Evolutionary conservation across 2,329 filamentous ascomycete species (phyloP).

Genomic region (Colletotrichum shisoi): DNA sequence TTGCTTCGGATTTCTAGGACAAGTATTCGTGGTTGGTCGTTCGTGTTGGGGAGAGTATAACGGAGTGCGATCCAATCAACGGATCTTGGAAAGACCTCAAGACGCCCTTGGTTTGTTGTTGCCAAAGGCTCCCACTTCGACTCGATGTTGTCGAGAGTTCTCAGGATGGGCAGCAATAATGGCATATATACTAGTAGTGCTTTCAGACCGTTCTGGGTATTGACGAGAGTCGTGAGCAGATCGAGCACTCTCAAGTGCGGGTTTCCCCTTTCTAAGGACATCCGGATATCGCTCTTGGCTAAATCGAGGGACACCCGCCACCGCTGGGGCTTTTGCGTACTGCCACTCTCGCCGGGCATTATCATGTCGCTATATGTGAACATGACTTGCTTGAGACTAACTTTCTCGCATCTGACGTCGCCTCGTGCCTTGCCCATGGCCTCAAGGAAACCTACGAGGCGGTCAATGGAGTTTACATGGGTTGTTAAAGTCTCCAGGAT

Average conservation of each 20-base stretch:
- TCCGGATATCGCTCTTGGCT: slow-evolving; percentile 59
- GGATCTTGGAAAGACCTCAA: slow-evolving; percentile 62
- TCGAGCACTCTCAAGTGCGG: slow-evolving; percentile 72
- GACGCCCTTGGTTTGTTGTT: slow-evolving; percentile 54
- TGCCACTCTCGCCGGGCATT: slow-evolving; percentile 40
- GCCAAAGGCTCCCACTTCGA: slow-evolving; percentile 57
- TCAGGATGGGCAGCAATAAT: slow-evolving; percentile 70
- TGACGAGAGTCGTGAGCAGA: slow-evolving; percentile 65
- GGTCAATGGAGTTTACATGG: slow-evolving; percentile 71
- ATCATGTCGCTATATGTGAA: slow-evolving; percentile 69
- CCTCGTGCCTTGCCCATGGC: slow-evolving; percentile 66
- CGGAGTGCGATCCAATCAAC: slow-evolving; percentile 66
- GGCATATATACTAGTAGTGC: slow-evolving; percentile 64
- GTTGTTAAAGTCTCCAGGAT: slow-evolving; percentile 66
- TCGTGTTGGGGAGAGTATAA: slow-evolving; percentile 54
- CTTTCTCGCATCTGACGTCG: slow-evolving; percentile 64
- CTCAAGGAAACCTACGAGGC: slow-evolving; percentile 73
- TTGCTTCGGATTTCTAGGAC: slow-evolving; percentile 62
- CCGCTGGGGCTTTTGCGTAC: slow-evolving; percentile 40
- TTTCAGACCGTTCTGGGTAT: slow-evolving; percentile 61
- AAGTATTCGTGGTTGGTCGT: slow-evolving; percentile 49
- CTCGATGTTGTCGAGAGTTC: slow-evolving; percentile 68
- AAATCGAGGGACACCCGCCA: slow-evolving; percentile 69
- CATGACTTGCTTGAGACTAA: slow-evolving; percentile 68
- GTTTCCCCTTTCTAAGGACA: slow-evolving; percentile 69